A percentile compares a stretch with the other conserved stretches of the same genome.
phyloP scores from a whole-genome alignment of 2,329 filamentous ascomycete genomes.

The Arthrobotrys entomopaga region DNA sequence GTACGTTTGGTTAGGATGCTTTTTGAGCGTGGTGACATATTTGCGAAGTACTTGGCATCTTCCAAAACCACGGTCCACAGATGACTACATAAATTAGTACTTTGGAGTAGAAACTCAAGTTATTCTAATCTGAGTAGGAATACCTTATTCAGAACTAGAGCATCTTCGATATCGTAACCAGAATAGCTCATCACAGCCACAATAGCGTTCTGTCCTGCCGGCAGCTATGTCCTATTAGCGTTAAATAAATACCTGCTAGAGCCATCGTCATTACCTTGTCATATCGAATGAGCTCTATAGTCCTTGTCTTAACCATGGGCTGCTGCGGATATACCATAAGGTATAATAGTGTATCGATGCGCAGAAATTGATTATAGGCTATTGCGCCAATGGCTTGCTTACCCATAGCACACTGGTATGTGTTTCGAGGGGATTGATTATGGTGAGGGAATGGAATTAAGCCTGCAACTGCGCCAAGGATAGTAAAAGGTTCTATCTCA shows the following conservation, averaged over 20 bases:
- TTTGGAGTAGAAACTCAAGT: neutral
- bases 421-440: conserved; percentile 98
- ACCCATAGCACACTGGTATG: conserved; percentile 99
- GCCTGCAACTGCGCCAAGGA: conserved; percentile 92
- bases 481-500: conserved; percentile 97
- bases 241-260: neutral
- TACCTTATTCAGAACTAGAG: conserved; percentile 87
- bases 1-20: conserved; percentile 78
- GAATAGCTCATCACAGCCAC: conserved; percentile 99
- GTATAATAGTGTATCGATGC: conserved; percentile 95
- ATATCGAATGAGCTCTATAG: conserved; percentile 95
- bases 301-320: conserved; percentile 96
- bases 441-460: conserved; percentile 98
- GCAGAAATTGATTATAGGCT: conserved; percentile 96
- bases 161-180: conserved; percentile 99
- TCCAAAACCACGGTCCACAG: conserved; percentile 92
- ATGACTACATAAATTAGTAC: conserved; percentile 67
- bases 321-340: conserved; percentile 97
- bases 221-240: conserved; percentile 66
- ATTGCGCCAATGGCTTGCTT: conserved; percentile 99
- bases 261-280: conserved; percentile 71
- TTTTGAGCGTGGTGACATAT: conserved; percentile 84
- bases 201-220: conserved; percentile 94
- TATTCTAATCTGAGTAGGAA: neutral
- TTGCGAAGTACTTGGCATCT: conserved; percentile 99